A percentile compares a stretch with the other conserved stretches of the same genome.
Conservation (phyloP, 768 basidiomycete genomes). For the Coprinopsis marcescibilis region DNA sequence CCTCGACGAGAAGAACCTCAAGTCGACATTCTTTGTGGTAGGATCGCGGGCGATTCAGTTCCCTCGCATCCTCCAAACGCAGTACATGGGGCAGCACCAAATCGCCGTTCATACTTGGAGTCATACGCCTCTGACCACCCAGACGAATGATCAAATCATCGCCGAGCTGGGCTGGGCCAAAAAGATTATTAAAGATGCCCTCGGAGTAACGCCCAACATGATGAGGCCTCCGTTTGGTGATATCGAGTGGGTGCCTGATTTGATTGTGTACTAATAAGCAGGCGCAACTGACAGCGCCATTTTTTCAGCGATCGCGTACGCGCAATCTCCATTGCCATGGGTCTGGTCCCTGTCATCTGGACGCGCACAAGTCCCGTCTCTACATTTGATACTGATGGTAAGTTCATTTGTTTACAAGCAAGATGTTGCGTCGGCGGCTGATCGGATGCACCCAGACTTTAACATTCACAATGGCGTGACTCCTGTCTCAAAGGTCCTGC, state of each 20-base stretch:
- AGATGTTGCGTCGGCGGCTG: background rate
- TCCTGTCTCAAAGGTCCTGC: conserved; percentile 51
- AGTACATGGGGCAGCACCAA: conserved; percentile 79
- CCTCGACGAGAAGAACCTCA: conserved; percentile 56
- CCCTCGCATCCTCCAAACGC: conserved; percentile 61
- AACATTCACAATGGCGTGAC: conserved; percentile 65
- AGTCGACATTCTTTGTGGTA: conserved; percentile 84
- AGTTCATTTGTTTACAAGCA: conserved; percentile 8
- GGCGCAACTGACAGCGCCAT: conserved; percentile 11
- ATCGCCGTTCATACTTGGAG: conserved; percentile 68
- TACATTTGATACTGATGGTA: conserved; percentile 70
- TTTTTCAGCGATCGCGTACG: conserved; percentile 74
- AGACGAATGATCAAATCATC: conserved; percentile 75
- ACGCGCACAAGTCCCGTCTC: conserved; percentile 53
- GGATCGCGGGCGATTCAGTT: conserved; percentile 74
- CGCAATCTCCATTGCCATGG: conserved; percentile 78
- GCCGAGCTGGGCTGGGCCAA: conserved; percentile 87
- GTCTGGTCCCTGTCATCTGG: conserved; percentile 81
- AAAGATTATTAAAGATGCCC: conserved; percentile 77
- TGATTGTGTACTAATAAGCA: background rate
- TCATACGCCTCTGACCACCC: conserved; percentile 66
- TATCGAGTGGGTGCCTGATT: conserved; percentile 48
- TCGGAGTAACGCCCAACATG: conserved; percentile 71
- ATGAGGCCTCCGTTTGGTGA: conserved; percentile 83
- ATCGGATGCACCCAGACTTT: conserved; percentile 48